Conservation (phyloP, 2,329 filamentous ascomycete species). For the Aspergillus fijiensis region DNA sequence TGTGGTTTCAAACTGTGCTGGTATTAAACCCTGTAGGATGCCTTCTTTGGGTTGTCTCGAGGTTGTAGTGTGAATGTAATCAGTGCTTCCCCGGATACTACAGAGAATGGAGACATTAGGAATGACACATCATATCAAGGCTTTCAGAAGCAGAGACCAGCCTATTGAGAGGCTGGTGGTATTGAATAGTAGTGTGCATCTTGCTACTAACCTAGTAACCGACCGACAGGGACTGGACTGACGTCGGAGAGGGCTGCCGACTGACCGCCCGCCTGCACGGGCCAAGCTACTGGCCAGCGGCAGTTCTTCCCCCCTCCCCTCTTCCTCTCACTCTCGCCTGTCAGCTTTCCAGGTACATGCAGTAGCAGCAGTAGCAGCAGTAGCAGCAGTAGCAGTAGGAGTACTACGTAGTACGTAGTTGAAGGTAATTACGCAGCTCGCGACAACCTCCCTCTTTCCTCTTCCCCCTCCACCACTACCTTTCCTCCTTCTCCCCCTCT, state of each 20-base stretch:
- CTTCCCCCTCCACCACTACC: slow-evolving; percentile 4
- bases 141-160: too few species aligned
- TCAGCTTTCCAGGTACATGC: neutral
- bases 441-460: slow-evolving; percentile 9
- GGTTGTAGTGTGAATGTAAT: too few species aligned
- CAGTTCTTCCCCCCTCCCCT: neutral
- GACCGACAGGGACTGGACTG: neutral
- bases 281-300: neutral
- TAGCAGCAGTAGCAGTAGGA: too few species aligned
- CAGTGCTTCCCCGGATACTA: too few species aligned
- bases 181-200: neutral
- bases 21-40: too few species aligned
- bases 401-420: neutral
- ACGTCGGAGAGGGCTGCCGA: neutral
- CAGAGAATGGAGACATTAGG: too few species aligned
- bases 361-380: too few species aligned
- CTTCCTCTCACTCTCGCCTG: neutral
- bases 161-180: too few species aligned
- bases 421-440: slow-evolving; percentile 3
- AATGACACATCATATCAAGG: too few species aligned
- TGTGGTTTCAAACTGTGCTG: neutral
- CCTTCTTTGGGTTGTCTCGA: too few species aligned
- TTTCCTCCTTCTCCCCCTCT: slow-evolving; percentile 2
- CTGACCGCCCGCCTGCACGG: slow-evolving; percentile 5
- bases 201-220: neutral